Evolutionary conservation across 1,139 yeast species (phyloP), one percentile per base, ranked within the genome.

Genomic region (Pichia sp.): DNA sequence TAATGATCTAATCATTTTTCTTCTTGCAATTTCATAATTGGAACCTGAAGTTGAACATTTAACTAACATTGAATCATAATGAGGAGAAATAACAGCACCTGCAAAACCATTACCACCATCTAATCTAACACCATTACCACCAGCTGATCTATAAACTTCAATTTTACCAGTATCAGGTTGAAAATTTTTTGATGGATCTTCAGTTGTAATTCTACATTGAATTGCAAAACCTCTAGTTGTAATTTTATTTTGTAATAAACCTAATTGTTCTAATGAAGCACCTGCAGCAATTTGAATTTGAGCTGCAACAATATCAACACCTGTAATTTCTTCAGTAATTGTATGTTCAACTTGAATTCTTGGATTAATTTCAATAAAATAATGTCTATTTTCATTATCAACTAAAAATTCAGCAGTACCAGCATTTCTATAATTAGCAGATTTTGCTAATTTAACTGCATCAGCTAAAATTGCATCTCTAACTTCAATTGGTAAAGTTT

Each of bases 51-150:
- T 89, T 37, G 96, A 81, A 69, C 98, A 94, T 71, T 92, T 92
- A 56, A 92, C 98, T 77, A 92, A 78, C 97, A 92, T 87, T 44
- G 97, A 90, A 71, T 92, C 99, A 70, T 92, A 92, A 71, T 89
- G 96, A 44, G 99, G 98, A 35, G 96, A 84, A 58, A 92, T 92
- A 58, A 94, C 83, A 34, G 97, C 88, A 57, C 99, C 99, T n/a
- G 97, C 95, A 70, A 89, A 92, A 7, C 97, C 97, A 66, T 92
- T 92, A 71, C 98, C 98, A 74, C 98, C 99, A 66, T 92, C 99
- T 59, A 92, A 77, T 72, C 99, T 83, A 45, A 92, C 97, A 66
- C 99, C 99, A 65, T 92, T 92, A 75, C 99, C 99, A 73, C 99
- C 99, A 38, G 98, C 88, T 37, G 97, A 89, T 68, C 98, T 81